Evolutionary conservation across 192 early-diverging fungal species (phyloP).

Genomic region (Kickxella alabastrina): DNA sequence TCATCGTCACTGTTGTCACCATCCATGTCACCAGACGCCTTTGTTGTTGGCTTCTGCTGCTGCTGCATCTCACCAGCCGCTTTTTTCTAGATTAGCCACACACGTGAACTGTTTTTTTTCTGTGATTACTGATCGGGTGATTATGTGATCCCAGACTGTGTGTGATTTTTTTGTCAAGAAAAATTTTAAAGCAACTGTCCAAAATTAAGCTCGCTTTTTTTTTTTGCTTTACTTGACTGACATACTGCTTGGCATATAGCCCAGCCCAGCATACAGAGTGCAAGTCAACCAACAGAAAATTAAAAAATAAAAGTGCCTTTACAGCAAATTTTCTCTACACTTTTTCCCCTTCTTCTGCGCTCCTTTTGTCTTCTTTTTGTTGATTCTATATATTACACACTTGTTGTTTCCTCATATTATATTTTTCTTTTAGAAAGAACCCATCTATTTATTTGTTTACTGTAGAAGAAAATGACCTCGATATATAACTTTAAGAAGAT

Average conservation of each 20-base stretch:
- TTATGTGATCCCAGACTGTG: too few relatives aligned
- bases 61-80: background rate
- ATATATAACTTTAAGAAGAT: constrained; percentile 99
- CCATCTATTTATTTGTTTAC: background rate
- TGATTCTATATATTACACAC: background rate
- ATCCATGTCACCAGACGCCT: background rate
- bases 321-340: too few relatives aligned
- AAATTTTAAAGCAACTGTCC: too few relatives aligned
- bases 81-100: too few relatives aligned
- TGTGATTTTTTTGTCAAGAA: too few relatives aligned
- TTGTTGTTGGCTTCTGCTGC: background rate
- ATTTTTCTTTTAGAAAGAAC: background rate
- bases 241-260: too few relatives aligned
- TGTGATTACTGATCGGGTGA: background rate
- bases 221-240: too few relatives aligned
- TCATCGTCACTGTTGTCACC: background rate
- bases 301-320: too few relatives aligned
- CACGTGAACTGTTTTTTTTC: too few relatives aligned
- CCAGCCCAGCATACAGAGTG: too few relatives aligned
- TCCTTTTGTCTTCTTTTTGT: background rate
- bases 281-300: too few relatives aligned
- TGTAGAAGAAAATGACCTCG: constrained; percentile 48
- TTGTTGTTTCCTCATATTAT: background rate
- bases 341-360: background rate
- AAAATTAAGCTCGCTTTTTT: too few relatives aligned